Conservation (phyloP, 1,284 basidiomycete genomes). For the Tylopilus sp. region DNA sequence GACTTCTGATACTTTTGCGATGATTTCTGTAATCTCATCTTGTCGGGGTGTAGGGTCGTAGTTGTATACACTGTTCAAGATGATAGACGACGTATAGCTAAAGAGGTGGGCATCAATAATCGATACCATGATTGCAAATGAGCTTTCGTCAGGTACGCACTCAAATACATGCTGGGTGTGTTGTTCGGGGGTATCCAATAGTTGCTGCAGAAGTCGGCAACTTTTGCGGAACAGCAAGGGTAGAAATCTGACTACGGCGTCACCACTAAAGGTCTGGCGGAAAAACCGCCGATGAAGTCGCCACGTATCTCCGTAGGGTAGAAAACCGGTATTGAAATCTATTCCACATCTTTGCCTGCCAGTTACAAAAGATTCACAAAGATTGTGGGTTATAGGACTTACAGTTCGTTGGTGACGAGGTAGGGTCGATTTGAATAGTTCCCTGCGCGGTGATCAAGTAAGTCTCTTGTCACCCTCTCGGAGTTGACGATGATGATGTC, state of each 20-base stretch:
- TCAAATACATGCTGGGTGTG: neutral
- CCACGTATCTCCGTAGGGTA: conserved; percentile 10
- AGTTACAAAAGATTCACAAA: neutral
- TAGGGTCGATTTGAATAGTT: neutral
- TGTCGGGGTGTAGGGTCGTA: conserved; percentile 10
- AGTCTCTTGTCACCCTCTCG: neutral
- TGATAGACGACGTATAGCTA: neutral
- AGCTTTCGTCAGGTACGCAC: neutral
- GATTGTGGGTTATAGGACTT: neutral
- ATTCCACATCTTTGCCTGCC: conserved; percentile 4
- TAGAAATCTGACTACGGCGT: neutral
- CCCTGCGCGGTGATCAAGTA: neutral
- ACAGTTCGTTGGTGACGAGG: neutral
- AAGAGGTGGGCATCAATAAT: too few species aligned
- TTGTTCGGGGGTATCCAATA: neutral
- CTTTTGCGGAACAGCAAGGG: neutral
- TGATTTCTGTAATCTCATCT: conserved; percentile 5
- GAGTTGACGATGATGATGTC: neutral
- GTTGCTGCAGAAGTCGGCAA: neutral
- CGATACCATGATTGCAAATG: too few species aligned
- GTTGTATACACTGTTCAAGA: conserved; percentile 6
- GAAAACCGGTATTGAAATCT: neutral
- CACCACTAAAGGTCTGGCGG: conserved; percentile 8
- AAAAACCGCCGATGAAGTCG: conserved; percentile 12
- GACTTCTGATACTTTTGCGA: neutral